A percentile compares a stretch with the other conserved stretches of the same genome.
Evolutionary conservation across 2,329 filamentous ascomycete species (phyloP).

Genomic region (Trichophyton mentagrophytes): DNA sequence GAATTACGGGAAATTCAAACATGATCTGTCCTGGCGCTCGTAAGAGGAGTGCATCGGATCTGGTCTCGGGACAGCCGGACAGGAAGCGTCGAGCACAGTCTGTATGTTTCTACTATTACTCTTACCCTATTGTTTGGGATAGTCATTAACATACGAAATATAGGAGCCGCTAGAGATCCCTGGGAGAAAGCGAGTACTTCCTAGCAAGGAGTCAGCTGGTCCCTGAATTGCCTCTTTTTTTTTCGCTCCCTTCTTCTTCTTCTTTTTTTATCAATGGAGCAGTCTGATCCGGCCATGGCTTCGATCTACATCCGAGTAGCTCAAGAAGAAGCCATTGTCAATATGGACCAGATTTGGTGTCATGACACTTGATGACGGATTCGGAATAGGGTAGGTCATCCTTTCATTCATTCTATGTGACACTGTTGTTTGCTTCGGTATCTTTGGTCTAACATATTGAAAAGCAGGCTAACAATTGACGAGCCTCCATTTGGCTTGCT

Average conservation of each 20-base stretch:
- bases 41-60: neutral
- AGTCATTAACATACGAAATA: neutral
- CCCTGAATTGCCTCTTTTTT: neutral
- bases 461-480: no score
- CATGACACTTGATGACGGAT: neutral
- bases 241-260: no score
- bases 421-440: neutral
- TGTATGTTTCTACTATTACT: conserved; percentile 1
- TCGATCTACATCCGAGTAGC: neutral
- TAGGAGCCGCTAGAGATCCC: neutral
- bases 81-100: conserved; percentile 11
- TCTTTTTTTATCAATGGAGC: no score
- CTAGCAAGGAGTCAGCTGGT: neutral
- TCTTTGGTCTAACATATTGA: neutral
- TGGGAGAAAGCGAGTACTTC: neutral
- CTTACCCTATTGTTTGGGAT: no score
- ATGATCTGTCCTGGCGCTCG: conserved; percentile 16
- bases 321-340: neutral
- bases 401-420: neutral
- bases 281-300: neutral
- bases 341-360: neutral
- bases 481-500: no score
- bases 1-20: conserved; percentile 20
- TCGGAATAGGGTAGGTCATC: neutral
- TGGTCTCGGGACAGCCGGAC: neutral